A percentile compares a stretch with the other conserved stretches of the same genome.
phyloP scores from a whole-genome alignment of 306 rosid genomes.

The Argentina anserina region DNA sequence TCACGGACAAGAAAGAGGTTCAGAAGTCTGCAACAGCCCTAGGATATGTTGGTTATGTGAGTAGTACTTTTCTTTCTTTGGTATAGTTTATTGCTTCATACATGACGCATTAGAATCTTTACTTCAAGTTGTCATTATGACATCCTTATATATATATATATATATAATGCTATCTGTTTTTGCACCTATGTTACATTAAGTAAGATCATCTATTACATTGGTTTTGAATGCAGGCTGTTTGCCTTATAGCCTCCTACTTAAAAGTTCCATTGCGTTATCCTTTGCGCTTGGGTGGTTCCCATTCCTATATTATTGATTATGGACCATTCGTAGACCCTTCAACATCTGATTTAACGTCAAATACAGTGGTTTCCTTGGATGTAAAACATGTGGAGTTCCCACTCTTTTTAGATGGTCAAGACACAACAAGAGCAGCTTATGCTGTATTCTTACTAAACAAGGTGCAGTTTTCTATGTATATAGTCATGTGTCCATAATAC shows the following conservation, averaged over 20 bases:
- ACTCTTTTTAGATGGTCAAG: slow-evolving; percentile 89
- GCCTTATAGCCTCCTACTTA: slow-evolving; percentile 76
- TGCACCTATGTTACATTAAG: slow-evolving; percentile 18
- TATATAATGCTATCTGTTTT: not conserved
- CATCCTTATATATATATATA: too few species aligned
- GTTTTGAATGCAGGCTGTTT: slow-evolving; percentile 72
- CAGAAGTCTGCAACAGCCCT: slow-evolving; percentile 88
- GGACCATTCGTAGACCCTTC: slow-evolving; percentile 71
- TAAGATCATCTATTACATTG: slow-evolving; percentile 32
- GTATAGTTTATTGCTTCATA: not conserved
- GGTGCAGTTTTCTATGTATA: slow-evolving; percentile 40
- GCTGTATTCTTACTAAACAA: slow-evolving; percentile 90
- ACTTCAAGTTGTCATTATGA: not conserved
- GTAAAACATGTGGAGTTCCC: slow-evolving; percentile 74
- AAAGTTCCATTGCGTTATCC: slow-evolving; percentile 90
- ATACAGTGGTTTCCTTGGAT: slow-evolving; percentile 32
- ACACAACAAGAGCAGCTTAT: slow-evolving; percentile 90
- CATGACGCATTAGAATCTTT: not conserved
- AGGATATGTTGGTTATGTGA: slow-evolving; percentile 87
- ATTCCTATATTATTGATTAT: slow-evolving; percentile 68
- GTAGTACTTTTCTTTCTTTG: slow-evolving; percentile 40
- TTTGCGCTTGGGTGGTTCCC: slow-evolving; percentile 77
- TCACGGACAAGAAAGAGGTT: slow-evolving; percentile 89
- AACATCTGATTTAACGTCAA: slow-evolving; percentile 49
- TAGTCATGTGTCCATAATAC: not conserved